Base-by-base conservation (phyloP, 2,329 filamentous ascomycete species). In the Leptodontidium sp. region DNA sequence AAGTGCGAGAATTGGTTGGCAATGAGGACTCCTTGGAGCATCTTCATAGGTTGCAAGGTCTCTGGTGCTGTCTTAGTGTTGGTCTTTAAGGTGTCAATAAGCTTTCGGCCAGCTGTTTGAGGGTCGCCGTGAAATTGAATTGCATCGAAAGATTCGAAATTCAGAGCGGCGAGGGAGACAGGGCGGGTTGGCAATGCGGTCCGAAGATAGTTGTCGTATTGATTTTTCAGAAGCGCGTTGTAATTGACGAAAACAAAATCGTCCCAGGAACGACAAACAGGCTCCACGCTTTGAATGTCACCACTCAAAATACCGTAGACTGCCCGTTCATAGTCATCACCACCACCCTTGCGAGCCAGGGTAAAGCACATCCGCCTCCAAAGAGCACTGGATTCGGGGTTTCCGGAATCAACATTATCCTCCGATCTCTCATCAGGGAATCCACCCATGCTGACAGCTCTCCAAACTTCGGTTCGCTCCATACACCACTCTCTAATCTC, bases 301-400 rank as follows among this genome's bases (percentile, higher is more conserved):
- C 96, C 96, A 52, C 92, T 91, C n/a, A 99, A 85, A 14, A 98
- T 82, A 35, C 93, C 95, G 77, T 97, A 98, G 0, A 97, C 93
- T 21, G 95, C 96, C 66, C 90, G 88, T 81, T 99, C 94, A 76
- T 94, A 95, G 63, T 91, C 88, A 74, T 92, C 90, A 0, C 87
- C 87, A 32, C 88, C 88, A 1, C 89, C 88, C 62, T 91, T 88
- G 26, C 91, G 89, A 63, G 92, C 90, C 59, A 90, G 78, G 24
- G 88, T 86, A 77, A 90, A 92, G 80, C 92, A 95, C 83, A 92
- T 92, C 61, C 91, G 89, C 66, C 92, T 88, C 90, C 92, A 97
- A 4, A 94, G 82, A n/a, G 86, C 81, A 24, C 87, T 81, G 0
- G 87, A 83, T 40, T 80, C 78, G 1, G 83, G 80, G 70, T 85